A percentile compares a stretch with the other conserved stretches of the same genome.
Evolutionary conservation across 2,329 filamentous ascomycete species (phyloP).

Genomic region (Arthrobotrys iridis): DNA sequence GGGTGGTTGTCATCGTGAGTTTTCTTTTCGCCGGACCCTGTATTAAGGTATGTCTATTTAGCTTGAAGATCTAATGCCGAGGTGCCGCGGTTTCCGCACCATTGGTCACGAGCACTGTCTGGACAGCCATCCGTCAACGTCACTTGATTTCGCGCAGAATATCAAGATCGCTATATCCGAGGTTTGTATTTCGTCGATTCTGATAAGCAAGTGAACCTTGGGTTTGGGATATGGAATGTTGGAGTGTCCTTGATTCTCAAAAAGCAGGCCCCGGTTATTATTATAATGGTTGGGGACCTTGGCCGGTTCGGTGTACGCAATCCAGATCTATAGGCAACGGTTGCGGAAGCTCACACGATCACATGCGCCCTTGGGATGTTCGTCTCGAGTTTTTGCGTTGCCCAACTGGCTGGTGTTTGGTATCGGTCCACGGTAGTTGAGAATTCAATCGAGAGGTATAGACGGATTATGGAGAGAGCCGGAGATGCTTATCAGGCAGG

Average conservation of each 20-base stretch:
- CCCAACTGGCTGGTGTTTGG: background rate
- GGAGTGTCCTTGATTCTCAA: background rate
- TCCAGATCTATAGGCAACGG: constrained; percentile 25
- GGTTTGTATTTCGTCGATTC: background rate
- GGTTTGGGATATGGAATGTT: background rate
- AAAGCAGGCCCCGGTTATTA: background rate
- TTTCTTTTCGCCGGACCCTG: constrained; percentile 46
- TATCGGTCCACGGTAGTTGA: background rate
- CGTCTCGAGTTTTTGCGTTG: constrained; percentile 44
- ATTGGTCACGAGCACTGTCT: constrained; percentile 44
- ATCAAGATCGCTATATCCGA: background rate
- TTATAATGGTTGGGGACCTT: constrained; percentile 13
- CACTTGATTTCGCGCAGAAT: background rate
- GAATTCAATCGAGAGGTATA: background rate
- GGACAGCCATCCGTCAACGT: constrained; percentile 35
- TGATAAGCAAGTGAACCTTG: background rate
- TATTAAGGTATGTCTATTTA: constrained; percentile 7
- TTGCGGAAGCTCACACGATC: constrained; percentile 45
- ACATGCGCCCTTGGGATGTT: constrained; percentile 52
- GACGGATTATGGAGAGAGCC: background rate
- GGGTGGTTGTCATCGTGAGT: constrained; percentile 68
- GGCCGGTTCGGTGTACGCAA: constrained; percentile 26
- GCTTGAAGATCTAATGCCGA: background rate
- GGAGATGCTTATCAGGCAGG: constrained; percentile 26
- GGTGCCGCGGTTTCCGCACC: constrained; percentile 22